Evolutionary conservation across 1,139 yeast species (phyloP), one percentile per base, ranked within the genome.

Genomic region (Lodderomyces elongisporus): DNA sequence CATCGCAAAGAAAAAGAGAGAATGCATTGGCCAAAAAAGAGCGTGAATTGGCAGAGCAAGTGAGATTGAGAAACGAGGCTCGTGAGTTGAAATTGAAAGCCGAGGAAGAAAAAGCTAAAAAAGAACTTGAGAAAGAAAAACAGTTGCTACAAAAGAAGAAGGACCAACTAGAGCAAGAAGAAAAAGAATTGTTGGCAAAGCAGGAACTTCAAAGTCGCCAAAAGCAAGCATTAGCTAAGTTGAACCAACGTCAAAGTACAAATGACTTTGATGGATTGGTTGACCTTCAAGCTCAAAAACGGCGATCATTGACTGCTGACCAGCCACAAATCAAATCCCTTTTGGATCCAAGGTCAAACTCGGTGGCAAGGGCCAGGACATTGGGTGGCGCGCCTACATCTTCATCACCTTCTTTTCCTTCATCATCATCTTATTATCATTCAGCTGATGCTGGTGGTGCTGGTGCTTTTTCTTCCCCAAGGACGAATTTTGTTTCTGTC

Each of bases 301-400:
- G 41, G 34, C 46, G 61, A 31, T 44, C 48, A 36, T 48, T 47
- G 4, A 51, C 60, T 13, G 56, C 47, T 15, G 25, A 30, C 12
- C 34, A 34, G n/a, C 28, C 37, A 16, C 29, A 32, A 14, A 33
- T 42, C 15, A 28, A 41, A 8, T 46, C 60, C 1, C 61, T 69
- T 4, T 55, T 68, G 32, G 74, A 68, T 43, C 74, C 74, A 12
- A 54, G 60, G 36, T 37, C 46, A 18, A 54, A 50, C 26, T 56
- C 71, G 2, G 47, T 66, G 31, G 47, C 63, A 23, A 44, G 73
- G 32, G 71, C 73, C 4, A 59, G 58, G 40, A 57, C 71, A 2
- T 51, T 66, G 25, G 60, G 20, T 4, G n/a, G n/a, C n/a, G n/a
- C n/a, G n/a, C n/a, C n/a, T n/a, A n/a, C n/a, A n/a, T n/a, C n/a